phyloP scores from a whole-genome alignment of 2,329 filamentous ascomycete species.

The Scytalidium sp. region DNA sequence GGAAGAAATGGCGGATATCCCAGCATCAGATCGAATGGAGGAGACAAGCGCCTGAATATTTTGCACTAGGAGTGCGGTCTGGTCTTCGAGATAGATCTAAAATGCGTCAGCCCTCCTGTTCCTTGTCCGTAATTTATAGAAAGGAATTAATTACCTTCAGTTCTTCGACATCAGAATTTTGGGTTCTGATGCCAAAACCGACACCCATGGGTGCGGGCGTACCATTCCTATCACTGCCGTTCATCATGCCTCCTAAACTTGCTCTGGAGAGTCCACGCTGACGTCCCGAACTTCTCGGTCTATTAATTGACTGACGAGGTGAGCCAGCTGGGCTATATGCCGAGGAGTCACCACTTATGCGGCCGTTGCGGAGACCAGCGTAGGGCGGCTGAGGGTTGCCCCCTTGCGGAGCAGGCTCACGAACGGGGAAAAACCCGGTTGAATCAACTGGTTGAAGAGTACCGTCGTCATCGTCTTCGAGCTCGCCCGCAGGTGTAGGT shows the following conservation, averaged over 20 bases:
- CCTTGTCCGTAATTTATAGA: background rate
- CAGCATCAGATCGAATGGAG: constrained; percentile 63
- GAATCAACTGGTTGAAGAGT: constrained; percentile 65
- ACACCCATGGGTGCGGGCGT: constrained; percentile 29
- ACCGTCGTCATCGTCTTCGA: constrained; percentile 75
- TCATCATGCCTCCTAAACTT: constrained; percentile 16
- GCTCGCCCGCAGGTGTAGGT: constrained; percentile 68
- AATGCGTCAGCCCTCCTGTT: constrained; percentile 17
- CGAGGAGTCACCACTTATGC: constrained; percentile 66
- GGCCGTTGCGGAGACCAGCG: constrained; percentile 52
- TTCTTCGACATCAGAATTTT: constrained; percentile 52
- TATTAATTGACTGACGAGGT: constrained; percentile 53
- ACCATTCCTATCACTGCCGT: constrained; percentile 24
- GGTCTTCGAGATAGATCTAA: constrained; percentile 76
- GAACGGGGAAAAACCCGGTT: constrained; percentile 65
- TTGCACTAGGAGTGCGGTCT: constrained; percentile 74
- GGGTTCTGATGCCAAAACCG: constrained; percentile 36
- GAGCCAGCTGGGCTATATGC: constrained; percentile 73
- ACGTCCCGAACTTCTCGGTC: constrained; percentile 27
- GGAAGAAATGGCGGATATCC: constrained; percentile 62
- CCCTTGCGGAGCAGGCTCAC: constrained; percentile 27
- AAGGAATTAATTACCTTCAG: constrained; percentile 47
- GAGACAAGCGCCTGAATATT: constrained; percentile 79
- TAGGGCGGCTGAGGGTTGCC: constrained; percentile 46
- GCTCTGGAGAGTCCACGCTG: constrained; percentile 23